These are phyloP conservation scores for Flaveria linearis DNA, from an alignment of 129 eudicot species.

Conservation along the genomic window DNA sequence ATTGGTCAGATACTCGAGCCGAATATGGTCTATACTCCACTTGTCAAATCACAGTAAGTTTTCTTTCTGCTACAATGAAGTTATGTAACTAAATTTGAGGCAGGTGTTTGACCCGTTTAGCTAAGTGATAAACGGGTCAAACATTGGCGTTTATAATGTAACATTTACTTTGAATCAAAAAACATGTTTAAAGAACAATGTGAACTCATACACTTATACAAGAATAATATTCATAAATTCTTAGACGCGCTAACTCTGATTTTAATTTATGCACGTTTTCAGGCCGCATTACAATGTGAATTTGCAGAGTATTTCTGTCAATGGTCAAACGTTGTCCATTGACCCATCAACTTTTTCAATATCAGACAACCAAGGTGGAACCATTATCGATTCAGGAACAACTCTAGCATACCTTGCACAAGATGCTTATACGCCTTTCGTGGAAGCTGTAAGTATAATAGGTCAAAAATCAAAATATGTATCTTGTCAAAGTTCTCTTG, in stretches of 20 bases:
- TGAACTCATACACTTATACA: neutral
- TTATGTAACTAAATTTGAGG: neutral
- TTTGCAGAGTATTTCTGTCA: conserved; percentile 79
- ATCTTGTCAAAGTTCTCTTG: neutral
- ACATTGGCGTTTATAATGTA: neutral
- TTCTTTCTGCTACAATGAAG: conserved; percentile 20
- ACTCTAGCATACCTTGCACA: conserved; percentile 91
- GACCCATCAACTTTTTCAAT: conserved; percentile 70
- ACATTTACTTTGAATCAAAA: neutral
- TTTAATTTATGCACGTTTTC: conserved; percentile 25
- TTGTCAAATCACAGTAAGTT: conserved; percentile 84
- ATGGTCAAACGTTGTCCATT: conserved; percentile 73
- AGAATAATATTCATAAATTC: neutral
- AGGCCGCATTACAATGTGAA: conserved; percentile 95
- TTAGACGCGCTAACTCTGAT: conserved; percentile 8
- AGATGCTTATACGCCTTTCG: conserved; percentile 78
- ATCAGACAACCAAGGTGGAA: conserved; percentile 75
- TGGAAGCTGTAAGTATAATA: conserved; percentile 62
- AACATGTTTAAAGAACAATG: conserved; percentile 11
- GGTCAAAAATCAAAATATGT: neutral
- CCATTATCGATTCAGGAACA: conserved; percentile 97
- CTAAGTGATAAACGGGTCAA: neutral
- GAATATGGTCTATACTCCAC: conserved; percentile 85
- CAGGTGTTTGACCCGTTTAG: neutral
- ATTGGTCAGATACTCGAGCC: conserved; percentile 93